Evolutionary conservation across 371 early-diverging fungal genomes (phyloP).

Genomic region (Mucor plumbeus): DNA sequence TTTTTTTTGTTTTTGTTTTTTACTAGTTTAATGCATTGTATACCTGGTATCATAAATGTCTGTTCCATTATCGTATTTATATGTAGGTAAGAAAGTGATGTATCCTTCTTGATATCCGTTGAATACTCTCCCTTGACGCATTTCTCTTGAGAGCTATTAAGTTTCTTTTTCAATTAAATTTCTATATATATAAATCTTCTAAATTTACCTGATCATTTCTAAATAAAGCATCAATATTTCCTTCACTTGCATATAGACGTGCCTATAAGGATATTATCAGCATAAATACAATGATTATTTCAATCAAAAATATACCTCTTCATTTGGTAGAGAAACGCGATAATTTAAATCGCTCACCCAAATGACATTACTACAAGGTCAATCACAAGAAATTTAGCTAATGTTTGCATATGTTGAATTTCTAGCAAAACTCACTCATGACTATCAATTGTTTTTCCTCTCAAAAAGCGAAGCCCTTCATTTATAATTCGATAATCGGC

Average conservation of each 20-base stretch:
- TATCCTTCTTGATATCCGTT: constrained; percentile 80
- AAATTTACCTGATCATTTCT: constrained; percentile 60
- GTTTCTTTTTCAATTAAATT: constrained; percentile 27
- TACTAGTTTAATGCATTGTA: no score
- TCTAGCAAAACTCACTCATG: constrained; percentile 64
- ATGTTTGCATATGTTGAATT: background rate
- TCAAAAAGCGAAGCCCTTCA: constrained; percentile 72
- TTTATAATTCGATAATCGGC: constrained; percentile 83
- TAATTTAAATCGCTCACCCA: constrained; percentile 95
- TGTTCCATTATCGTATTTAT: constrained; percentile 92
- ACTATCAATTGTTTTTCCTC: constrained; percentile 70
- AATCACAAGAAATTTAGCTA: background rate
- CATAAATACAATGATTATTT: background rate
- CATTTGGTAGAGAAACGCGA: constrained; percentile 74
- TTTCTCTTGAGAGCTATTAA: constrained; percentile 71
- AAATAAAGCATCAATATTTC: constrained; percentile 49
- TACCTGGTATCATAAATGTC: constrained; percentile 85
- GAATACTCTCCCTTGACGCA: constrained; percentile 72
- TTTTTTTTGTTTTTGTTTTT: no score
- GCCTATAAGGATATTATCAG: constrained; percentile 22
- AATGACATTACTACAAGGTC: constrained; percentile 63
- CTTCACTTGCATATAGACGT: constrained; percentile 36
- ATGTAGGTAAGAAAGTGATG: constrained; percentile 90
- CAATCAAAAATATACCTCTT: constrained; percentile 54
- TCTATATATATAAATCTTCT: no score